These are phyloP conservation scores for Cordyceps tenuipes DNA, from an alignment of 2,329 filamentous ascomycete species.

Conservation along the genomic window DNA sequence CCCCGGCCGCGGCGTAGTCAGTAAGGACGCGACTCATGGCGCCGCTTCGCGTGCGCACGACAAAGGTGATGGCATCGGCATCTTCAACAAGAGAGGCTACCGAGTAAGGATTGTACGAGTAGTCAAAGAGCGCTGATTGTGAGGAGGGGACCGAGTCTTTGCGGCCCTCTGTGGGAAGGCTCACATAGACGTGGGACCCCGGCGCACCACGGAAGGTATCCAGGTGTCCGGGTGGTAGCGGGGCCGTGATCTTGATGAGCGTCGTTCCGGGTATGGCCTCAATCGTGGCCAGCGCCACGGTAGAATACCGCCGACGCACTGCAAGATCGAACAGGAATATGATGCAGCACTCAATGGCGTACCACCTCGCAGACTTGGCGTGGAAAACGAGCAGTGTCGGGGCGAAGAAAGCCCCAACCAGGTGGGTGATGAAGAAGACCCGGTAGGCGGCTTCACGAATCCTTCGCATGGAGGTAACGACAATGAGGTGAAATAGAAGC, in stretches of 20 bases:
- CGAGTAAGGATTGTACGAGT: constrained; percentile 54
- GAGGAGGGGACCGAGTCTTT: constrained; percentile 30
- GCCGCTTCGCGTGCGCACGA: constrained; percentile 43
- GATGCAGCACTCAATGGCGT: constrained; percentile 41
- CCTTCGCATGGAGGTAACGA: constrained; percentile 36
- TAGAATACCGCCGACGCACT: constrained; percentile 42
- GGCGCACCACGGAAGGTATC: constrained; percentile 39
- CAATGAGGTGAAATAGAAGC: constrained; percentile 38
- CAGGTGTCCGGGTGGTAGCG: constrained; percentile 36
- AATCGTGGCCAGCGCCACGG: constrained; percentile 39
- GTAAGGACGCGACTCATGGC: constrained; percentile 40
- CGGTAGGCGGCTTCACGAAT: constrained; percentile 50
- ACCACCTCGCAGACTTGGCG: constrained; percentile 40
- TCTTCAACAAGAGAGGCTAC: constrained; percentile 43
- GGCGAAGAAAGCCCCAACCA: constrained; percentile 41
- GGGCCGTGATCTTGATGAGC: constrained; percentile 45
- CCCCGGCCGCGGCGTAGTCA: constrained; percentile 18
- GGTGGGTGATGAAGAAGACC: constrained; percentile 54
- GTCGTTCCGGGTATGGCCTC: constrained; percentile 45
- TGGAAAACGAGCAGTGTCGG: constrained; percentile 51
- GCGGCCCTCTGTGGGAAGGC: constrained; percentile 42
- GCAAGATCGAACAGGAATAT: constrained; percentile 47
- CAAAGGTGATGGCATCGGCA: constrained; percentile 40
- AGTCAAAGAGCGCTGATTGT: constrained; percentile 38
- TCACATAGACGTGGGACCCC: constrained; percentile 56